Base-by-base conservation (phyloP, 768 basidiomycete species). In the Lyophyllum atratum region DNA sequence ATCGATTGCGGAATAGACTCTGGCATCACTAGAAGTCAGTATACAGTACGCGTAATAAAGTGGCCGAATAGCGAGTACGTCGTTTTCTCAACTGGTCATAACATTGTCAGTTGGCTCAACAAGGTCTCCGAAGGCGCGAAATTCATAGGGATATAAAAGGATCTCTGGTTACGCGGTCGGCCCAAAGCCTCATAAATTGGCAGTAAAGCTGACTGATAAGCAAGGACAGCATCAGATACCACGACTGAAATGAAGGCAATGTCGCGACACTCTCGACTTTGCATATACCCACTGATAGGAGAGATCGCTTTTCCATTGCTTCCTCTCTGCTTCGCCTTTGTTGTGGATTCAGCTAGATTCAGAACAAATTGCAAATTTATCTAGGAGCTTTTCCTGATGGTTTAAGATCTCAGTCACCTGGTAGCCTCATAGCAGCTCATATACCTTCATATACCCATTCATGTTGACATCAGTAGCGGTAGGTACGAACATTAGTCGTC, bases 11-110 rank as follows among this genome's bases (percentile, higher is more conserved):
- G 46, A 11, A 28, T 43, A 25, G 53, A 46, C 24, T 52, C n/a
- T n/a, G n/a, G n/a, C 46, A 31, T 15, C 56, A 12, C 24, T 58
- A 9, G 28, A 42, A 48, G 57, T n/a, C n/a, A 58, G 33, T 22
- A 53, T 7, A 19, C 11, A 39, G 46, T 53, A 37, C 14, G 43
- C 25, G 37, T n/a, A 11, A 52, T 52, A 25, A 40, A 53, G 25
- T 52, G 56, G 45, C 56, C 56, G 9, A 58, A 14, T 24, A 58
- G 34, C 9, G 56, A 58, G 56, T 58, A 31, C 22, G 56, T 39
- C 21, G 1, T 48, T 10, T 46, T 31, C 6, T 31, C 3, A 26
- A 17, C 11, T 34, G 8, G 7, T 14, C 4, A n/a, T 31, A n/a
- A 15, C 12, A 11, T 21, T 21, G 4, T 12, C 21, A 14, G 9